phyloP scores from a whole-genome alignment of 2,329 filamentous ascomycete species.

The Rugonectria rugulosa region DNA sequence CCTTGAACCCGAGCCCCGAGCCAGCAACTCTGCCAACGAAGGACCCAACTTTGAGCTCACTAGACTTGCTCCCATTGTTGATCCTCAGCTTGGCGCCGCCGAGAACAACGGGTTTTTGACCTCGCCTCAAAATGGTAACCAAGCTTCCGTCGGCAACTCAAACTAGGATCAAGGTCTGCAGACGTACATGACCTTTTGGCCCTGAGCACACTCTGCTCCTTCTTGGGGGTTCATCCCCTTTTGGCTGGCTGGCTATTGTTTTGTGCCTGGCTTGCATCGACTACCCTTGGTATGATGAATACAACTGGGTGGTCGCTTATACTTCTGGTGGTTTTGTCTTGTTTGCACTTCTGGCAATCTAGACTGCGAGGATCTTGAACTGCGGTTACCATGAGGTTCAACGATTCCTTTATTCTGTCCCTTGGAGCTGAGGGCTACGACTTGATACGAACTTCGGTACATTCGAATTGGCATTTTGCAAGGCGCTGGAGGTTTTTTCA shows the following conservation, averaged over 20 bases:
- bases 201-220: no score
- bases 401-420: no score
- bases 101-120: background rate
- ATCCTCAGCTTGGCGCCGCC: constrained; percentile 10
- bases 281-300: background rate
- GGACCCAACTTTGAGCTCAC: background rate
- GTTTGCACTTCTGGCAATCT: constrained; percentile 4
- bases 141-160: constrained; percentile 9
- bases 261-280: background rate
- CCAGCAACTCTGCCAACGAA: background rate
- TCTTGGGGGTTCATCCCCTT: background rate
- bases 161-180: background rate
- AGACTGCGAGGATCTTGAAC: constrained; percentile 9
- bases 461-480: constrained; percentile 12
- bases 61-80: constrained; percentile 14
- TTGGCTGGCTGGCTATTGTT: background rate
- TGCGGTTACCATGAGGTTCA: no score
- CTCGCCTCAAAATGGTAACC: constrained; percentile 1
- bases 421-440: background rate
- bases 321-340: background rate
- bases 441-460: constrained; percentile 10
- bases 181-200: background rate
- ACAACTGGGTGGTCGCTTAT: background rate
- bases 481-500: constrained; percentile 9
- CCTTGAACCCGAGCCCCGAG: constrained; percentile 14